phyloP scores from a whole-genome alignment of 257 asterid genomes.

The Solanum pinnatisectum region DNA sequence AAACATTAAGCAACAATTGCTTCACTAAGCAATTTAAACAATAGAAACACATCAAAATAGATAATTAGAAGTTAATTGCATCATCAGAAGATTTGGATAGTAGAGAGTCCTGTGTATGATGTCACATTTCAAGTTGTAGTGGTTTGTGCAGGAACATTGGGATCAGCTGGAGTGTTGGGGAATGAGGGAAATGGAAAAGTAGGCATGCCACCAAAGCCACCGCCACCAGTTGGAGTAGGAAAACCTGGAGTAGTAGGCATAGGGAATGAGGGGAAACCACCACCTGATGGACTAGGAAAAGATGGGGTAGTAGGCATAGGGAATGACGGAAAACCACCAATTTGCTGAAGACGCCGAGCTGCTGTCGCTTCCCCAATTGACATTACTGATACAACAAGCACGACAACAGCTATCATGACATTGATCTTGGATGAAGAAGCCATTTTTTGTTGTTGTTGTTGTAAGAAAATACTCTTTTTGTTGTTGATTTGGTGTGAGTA shows the following conservation, averaged over 20 bases:
- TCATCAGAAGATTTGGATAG: background rate
- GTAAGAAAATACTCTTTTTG: background rate
- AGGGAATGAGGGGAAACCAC: background rate
- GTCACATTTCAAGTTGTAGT: background rate
- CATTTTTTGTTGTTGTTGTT: background rate
- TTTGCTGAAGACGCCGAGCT: slow-evolving; percentile 14
- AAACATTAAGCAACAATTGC: background rate
- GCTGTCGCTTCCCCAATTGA: slow-evolving; percentile 2
- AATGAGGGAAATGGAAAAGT: background rate
- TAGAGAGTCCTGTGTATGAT: too few relatives aligned
- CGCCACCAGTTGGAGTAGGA: background rate
- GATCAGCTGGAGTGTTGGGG: slow-evolving; percentile 8
- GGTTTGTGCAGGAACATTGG: slow-evolving; percentile 1
- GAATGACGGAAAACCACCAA: background rate
- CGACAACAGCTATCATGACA: background rate
- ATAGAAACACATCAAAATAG: background rate
- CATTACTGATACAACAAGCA: background rate
- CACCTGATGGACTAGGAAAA: background rate
- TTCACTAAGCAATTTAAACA: background rate
- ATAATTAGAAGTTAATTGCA: background rate
- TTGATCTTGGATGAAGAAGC: background rate
- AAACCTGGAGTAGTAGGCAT: background rate
- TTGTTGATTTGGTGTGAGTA: background rate
- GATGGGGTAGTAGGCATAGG: background rate
- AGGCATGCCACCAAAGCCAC: background rate